These are phyloP conservation scores for Galerina sulciceps DNA, from an alignment of 768 basidiomycete species.

Conservation along the genomic window DNA sequence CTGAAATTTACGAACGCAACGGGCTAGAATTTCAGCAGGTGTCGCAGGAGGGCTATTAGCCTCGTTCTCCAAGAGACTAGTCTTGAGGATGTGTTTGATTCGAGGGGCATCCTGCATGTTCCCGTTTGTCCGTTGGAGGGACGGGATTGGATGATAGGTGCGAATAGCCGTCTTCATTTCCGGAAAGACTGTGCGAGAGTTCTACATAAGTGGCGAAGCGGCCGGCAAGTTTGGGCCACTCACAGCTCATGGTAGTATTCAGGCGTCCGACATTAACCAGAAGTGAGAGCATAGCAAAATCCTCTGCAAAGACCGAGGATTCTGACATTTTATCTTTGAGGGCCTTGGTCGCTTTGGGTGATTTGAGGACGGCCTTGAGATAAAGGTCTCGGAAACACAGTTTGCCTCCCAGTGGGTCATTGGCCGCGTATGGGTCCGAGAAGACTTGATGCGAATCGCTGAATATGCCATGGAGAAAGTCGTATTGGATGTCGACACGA, in stretches of 20 bases:
- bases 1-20: slow-evolving; percentile 41
- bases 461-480: slow-evolving; percentile 81
- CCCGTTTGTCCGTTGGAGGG: slow-evolving; percentile 67
- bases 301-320: slow-evolving; percentile 58
- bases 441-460: slow-evolving; percentile 63
- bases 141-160: slow-evolving; percentile 80
- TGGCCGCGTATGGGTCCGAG: slow-evolving; percentile 43
- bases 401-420: slow-evolving; percentile 29
- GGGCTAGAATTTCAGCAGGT: slow-evolving; percentile 59
- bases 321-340: slow-evolving; percentile 76
- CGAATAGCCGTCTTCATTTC: slow-evolving; percentile 80
- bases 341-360: slow-evolving; percentile 69
- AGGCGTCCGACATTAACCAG: slow-evolving; percentile 81
- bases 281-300: slow-evolving; percentile 76
- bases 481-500: slow-evolving; percentile 74
- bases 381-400: slow-evolving; percentile 69
- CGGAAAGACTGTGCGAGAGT: slow-evolving; percentile 59
- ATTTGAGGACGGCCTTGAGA: slow-evolving; percentile 52
- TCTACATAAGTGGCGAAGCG: slow-evolving; percentile 1
- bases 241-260: slow-evolving; percentile 85
- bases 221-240: slow-evolving; percentile 29
- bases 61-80: slow-evolving; percentile 51
- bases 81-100: slow-evolving; percentile 76
- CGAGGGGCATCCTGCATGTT: slow-evolving; percentile 81
- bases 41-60: slow-evolving; percentile 52